These are phyloP conservation scores for Drosera spatulata DNA, from an alignment of 179 eudicot species.

Conservation along the genomic window DNA sequence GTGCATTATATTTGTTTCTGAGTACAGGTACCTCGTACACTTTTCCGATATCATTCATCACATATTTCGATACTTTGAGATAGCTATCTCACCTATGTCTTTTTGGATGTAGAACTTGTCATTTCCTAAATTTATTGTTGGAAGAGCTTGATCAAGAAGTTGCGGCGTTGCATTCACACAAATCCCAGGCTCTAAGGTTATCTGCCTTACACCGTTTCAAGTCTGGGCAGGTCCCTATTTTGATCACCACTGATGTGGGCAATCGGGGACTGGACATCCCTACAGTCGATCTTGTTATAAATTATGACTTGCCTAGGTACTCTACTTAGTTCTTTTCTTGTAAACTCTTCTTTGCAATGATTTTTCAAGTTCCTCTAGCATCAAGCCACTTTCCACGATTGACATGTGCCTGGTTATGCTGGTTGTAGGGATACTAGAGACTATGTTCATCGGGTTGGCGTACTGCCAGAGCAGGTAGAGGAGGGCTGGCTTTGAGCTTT, in stretches of 20 bases:
- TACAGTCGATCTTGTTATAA: slow-evolving; percentile 22
- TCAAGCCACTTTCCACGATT: neutral
- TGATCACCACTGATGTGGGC: slow-evolving; percentile 23
- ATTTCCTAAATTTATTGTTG: no score
- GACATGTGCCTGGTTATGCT: neutral
- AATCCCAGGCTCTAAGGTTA: no score
- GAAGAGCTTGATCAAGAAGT: no score
- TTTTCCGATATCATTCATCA: no score
- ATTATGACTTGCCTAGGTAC: slow-evolving; percentile 89
- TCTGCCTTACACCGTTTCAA: no score
- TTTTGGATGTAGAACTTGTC: neutral
- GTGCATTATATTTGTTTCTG: slow-evolving; percentile 65
- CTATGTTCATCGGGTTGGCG: slow-evolving; percentile 95
- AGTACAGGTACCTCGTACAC: slow-evolving; percentile 17
- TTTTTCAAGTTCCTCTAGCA: neutral
- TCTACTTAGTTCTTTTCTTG: neutral
- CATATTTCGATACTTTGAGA: no score
- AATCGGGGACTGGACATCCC: slow-evolving; percentile 95
- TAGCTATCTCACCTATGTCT: no score
- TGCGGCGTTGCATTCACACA: no score
- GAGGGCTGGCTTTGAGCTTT: slow-evolving; percentile 74
- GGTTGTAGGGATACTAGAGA: slow-evolving; percentile 56
- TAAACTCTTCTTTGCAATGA: neutral
- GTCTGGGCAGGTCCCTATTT: no score
- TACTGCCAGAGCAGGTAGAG: slow-evolving; percentile 18